These are phyloP conservation scores for Mucor circinelloides DNA, from an alignment of 371 early-diverging fungal genomes.

Conservation along the genomic window DNA sequence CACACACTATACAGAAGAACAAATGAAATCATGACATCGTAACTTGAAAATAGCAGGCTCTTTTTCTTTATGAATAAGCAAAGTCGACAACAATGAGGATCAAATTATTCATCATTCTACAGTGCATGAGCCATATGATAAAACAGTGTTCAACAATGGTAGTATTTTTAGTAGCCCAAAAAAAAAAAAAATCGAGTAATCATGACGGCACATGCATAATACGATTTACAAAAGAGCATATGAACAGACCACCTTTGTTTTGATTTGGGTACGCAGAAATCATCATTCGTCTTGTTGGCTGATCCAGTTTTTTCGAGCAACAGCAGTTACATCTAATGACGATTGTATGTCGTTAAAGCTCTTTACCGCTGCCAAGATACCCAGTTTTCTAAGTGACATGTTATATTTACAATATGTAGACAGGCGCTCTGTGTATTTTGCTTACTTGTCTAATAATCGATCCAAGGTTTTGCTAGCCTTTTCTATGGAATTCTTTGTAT, in stretches of 20 bases:
- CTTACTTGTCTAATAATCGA: slow-evolving; percentile 20
- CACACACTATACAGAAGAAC: background rate
- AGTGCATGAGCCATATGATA: no score
- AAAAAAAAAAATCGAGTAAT: background rate
- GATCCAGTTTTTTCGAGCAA: background rate
- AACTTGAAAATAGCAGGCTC: background rate
- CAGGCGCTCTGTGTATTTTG: background rate
- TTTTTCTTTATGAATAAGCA: no score
- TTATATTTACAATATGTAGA: background rate
- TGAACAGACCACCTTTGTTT: background rate
- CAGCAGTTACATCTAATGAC: background rate
- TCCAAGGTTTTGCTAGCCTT: slow-evolving; percentile 16
- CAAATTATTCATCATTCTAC: no score
- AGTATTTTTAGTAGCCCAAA: no score
- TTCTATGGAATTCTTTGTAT: slow-evolving; percentile 21
- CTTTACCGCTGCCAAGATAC: background rate
- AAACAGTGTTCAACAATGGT: no score
- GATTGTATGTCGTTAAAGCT: background rate
- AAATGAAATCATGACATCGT: background rate
- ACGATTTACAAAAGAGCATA: background rate
- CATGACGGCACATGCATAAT: background rate
- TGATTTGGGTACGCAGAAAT: background rate
- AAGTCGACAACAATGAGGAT: no score
- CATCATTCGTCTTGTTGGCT: background rate
- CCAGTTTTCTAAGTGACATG: background rate